phyloP scores from a whole-genome alignment of 129 eudicot species.

The Helianthus tuberosus region DNA sequence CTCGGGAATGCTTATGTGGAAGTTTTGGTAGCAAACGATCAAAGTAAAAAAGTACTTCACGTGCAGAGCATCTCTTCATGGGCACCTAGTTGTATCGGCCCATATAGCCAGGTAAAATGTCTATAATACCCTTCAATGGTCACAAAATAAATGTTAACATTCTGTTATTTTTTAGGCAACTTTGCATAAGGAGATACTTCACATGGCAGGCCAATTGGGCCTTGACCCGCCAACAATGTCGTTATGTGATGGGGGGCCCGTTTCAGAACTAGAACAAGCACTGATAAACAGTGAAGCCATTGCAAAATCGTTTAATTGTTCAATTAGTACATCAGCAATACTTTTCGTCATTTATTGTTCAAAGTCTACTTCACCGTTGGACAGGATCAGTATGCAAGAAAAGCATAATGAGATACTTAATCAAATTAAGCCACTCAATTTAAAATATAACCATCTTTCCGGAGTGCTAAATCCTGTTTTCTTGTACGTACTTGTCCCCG shows the following conservation, averaged over 20 bases:
- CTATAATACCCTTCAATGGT: conserved; percentile 22
- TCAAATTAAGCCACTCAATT: conserved; percentile 42
- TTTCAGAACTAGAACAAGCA: conserved; percentile 76
- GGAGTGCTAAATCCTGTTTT: conserved; percentile 53
- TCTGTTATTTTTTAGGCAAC: conserved; percentile 68
- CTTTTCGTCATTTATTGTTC: conserved; percentile 72
- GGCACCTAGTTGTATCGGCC: conserved; percentile 99
- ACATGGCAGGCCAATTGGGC: conserved; percentile 98
- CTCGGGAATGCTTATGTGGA: conserved; percentile 79
- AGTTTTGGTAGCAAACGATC: conserved; percentile 73
- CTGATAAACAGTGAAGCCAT: conserved; percentile 78
- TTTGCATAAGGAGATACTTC: conserved; percentile 68
- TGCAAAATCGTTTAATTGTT: conserved; percentile 73
- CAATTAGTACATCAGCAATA: conserved; percentile 67
- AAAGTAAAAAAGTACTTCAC: conserved; percentile 80
- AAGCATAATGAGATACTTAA: conserved; percentile 47
- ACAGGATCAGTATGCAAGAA: conserved; percentile 51
- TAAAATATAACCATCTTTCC: conserved; percentile 28
- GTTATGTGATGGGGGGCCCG: conserved; percentile 61
- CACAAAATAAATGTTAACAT: not conserved
- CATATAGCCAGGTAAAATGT: conserved; percentile 85
- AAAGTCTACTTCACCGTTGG: conserved; percentile 42
- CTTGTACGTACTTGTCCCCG: conserved; percentile 83
- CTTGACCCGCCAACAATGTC: conserved; percentile 96
- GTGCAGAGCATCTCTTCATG: conserved; percentile 94